Base-by-base conservation (phyloP, 805 yeast genomes). In the Ogataea polymorpha region DNA sequence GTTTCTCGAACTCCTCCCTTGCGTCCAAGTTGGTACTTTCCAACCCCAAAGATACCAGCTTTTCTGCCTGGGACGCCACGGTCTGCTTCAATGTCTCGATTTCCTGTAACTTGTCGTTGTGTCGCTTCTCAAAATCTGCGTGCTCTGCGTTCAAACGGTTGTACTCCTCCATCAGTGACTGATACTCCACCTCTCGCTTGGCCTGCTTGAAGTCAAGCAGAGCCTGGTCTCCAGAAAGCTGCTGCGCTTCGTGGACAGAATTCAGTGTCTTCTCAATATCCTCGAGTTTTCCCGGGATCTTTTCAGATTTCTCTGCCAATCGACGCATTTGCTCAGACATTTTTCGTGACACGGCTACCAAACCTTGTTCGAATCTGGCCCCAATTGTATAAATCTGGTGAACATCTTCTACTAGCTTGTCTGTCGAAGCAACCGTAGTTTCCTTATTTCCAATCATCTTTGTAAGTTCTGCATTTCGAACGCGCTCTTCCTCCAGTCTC, bases 401-500 rank as follows among this genome's bases (percentile, higher is more conserved):
- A 20, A 39, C 24, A 6, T 39, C 34, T 12, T 21, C 11, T 14
- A 32, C 41, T 10, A 38, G 32, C 21, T 21, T 36, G 6, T 23
- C 18, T 12, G 27, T 24, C 27, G 23, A 4, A 9, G 9, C 24
- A 4, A 7, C 20, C 2, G 24, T 5, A 9, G 13, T 16, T 6
- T 7, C 15, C 17, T n/a, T 23, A 12, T 25, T 23, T 12, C 15
- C 24, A 10, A 37, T 12, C 15, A 30, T 17, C 5, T 57, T 48
- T 27, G 54, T 50, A 6, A 67, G 45, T n/a, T 55, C 53, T 2
- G 40, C 23, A 2, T 59, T 66, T 39, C 61, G 67, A 10, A 71
- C 56, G 39, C 69, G 72, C 46, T 73, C 76, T 40, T 72, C 78
- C 7, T 73, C 69, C 29, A 74, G 56, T 34, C 69, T 62, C 1